Conservation (phyloP, 345 rosid species). For the Gossypium ekmanianum region DNA sequence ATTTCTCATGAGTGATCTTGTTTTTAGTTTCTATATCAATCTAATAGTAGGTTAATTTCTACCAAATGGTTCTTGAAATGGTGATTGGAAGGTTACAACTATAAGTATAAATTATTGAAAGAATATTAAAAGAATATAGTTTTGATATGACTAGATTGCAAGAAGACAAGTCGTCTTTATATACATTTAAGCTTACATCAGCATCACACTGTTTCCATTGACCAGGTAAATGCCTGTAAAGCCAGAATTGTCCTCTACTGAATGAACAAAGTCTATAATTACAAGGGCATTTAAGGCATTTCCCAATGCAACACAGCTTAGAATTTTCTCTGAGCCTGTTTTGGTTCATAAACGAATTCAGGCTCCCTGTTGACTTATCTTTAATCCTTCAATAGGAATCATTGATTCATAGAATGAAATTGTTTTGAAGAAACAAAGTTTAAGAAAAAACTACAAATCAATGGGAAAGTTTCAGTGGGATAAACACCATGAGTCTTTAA, state of each 20-base stretch:
- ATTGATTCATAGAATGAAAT: background rate
- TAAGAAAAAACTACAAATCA: background rate
- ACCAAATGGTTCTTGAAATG: too few species aligned
- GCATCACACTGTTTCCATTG: background rate
- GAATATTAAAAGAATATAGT: background rate
- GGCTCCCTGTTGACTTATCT: background rate
- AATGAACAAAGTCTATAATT: background rate
- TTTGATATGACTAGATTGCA: background rate
- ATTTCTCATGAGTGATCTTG: too few species aligned
- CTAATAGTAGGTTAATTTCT: too few species aligned
- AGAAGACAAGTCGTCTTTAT: background rate
- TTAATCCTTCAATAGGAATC: background rate
- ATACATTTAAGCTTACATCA: background rate
- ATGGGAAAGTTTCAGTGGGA: conserved; percentile 13
- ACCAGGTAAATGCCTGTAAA: background rate
- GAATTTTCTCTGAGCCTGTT: background rate
- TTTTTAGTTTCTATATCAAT: too few species aligned
- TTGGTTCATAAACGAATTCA: background rate
- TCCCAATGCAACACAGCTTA: too few species aligned
- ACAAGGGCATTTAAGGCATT: background rate
- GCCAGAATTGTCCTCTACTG: background rate
- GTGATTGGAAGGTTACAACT: too few species aligned
- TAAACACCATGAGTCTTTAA: background rate
- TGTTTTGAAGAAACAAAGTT: background rate
- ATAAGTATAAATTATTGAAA: background rate